A percentile compares a stretch with the other conserved stretches of the same genome.
These are phyloP conservation scores for Medicago truncatula DNA, from an alignment of 306 rosid species.

Conservation along the genomic window MtrunA17r5.0-ANR NC_053048.1:40406501-40407000, in stretches of 20 bases:
- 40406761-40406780: background rate
- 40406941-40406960: constrained; percentile 78
- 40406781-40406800: background rate
- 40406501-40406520: constrained; percentile 57
- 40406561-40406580: constrained; percentile 89
- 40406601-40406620: constrained; percentile 50
- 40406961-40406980: constrained; percentile 68
- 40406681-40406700: background rate
- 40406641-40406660: constrained; percentile 33
- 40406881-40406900: constrained; percentile 37
- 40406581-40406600: constrained; percentile 93
- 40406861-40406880: background rate
- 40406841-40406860: no score
- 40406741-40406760: background rate
- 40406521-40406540: constrained; percentile 99
- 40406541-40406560: constrained; percentile 83
- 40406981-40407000: constrained; percentile 89
- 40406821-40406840: background rate
- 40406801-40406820: background rate
- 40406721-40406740: background rate
- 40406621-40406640: constrained; percentile 10
- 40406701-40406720: background rate
- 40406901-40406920: constrained; percentile 89
- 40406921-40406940: constrained; percentile 70
- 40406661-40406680: constrained; percentile 19